Base-by-base conservation (phyloP, 805 yeast species). In the Ogataea henricii region DNA sequence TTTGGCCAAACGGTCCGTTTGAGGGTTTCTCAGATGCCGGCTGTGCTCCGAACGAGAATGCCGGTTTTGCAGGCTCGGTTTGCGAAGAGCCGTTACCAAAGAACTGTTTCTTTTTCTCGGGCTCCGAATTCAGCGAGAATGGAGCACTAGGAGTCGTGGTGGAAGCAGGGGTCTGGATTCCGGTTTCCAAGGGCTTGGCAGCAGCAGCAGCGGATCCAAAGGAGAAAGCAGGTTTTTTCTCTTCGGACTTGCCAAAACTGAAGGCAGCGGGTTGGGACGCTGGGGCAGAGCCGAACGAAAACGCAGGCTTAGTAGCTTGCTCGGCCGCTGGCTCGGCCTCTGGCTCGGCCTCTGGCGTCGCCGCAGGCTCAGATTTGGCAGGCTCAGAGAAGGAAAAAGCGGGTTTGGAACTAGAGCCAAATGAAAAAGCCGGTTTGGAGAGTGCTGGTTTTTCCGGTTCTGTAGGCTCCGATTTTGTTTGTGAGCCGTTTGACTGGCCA, bases 1-100 rank as follows among this genome's bases (percentile, higher is more conserved):
- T 20, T 13, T 34, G 37, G 4, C 37, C 37, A 20, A 34, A 36
- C 6, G 29, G 25, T 12, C 38, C 45, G 8, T 40, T 17, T n/a
- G 40, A 43, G 18, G 36, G 45, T 4, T 39, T 32, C 21, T 42
- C 47, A 21, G 43, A 43, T 13, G 40, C 35, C 3, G 53, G 22
- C 17, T 32, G 34, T 8, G 48, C 13, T 17, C 53, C 52, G 39
- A 38, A 52, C 7, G 37, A 29, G 10, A 37, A 39, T 12, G 51
- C 37, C 6, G 53, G 44, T n/a, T 43, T 40, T 16, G 46, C n/a
- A 25, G 47, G 23, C 13, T 45, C 40, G 5, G 42, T 9, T 12
- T 39, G 30, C n/a, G 39, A 10, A 3, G 25, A 17, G 5, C 16
- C 27, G 42, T 13, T 16, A 9, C 17, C 42, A 9, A 39, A 25